phyloP scores from a whole-genome alignment of 140 eudicot species.

The Oenanthe javanica region DNA sequence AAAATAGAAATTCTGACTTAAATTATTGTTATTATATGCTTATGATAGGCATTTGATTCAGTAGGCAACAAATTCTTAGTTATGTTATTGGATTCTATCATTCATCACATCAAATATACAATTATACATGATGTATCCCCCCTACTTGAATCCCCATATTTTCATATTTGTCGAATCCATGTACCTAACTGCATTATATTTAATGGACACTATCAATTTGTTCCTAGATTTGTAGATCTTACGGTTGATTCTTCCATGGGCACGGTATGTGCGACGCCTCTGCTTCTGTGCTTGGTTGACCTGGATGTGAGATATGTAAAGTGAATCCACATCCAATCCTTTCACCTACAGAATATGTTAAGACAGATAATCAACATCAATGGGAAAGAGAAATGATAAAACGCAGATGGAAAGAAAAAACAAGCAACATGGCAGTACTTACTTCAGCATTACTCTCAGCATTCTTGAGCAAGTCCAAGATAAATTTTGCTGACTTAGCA shows the following conservation, averaged over 20 bases:
- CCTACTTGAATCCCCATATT: no score
- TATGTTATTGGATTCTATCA: no score
- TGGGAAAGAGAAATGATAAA: background rate
- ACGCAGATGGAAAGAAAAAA: background rate
- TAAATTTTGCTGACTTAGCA: constrained; percentile 57
- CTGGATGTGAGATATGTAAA: constrained; percentile 61
- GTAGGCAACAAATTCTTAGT: no score
- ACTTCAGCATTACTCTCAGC: constrained; percentile 66
- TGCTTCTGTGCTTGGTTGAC: constrained; percentile 67
- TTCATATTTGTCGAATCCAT: no score
- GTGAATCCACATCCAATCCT: constrained; percentile 64
- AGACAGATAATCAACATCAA: background rate
- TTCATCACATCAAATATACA: no score
- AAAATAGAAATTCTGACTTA: no score
- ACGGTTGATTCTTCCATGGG: constrained; percentile 69
- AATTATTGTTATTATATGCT: no score
- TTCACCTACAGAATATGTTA: constrained; percentile 30
- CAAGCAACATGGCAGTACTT: background rate
- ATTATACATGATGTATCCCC: no score
- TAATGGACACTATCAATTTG: background rate
- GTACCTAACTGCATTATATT: background rate
- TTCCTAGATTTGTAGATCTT: constrained; percentile 8
- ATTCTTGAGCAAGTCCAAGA: constrained; percentile 47
- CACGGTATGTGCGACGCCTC: constrained; percentile 67
- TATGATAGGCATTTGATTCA: no score